Evolutionary conservation across 2,329 filamentous ascomycete species (phyloP), one percentile per base, ranked within the genome.

Genomic region (Talaromyces sp.): DNA sequence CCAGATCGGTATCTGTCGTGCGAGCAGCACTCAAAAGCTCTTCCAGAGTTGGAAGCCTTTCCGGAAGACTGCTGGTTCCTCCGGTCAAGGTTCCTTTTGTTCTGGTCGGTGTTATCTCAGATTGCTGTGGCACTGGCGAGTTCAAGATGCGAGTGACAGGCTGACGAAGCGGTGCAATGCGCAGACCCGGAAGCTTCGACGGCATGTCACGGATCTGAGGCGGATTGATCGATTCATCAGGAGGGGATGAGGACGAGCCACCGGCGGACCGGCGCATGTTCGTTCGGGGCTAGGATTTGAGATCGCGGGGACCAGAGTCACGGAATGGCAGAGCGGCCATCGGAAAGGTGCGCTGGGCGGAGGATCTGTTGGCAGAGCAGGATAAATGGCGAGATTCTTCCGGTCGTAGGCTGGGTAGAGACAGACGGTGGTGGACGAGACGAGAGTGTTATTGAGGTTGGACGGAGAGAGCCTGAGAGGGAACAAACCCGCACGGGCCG

Each of bases 131-230:
- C 27, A 71, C 74, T 74, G n/a, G 78, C 42, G 73, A 69, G 59
- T 74, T 77, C 63, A 77, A 70, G 42, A 71, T 72, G 14, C 76
- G 75, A 27, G 78, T 77, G 23, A 76, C 73, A 12, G 78, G 79
- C 65, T 80, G 76, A 34, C 79, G 79, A 27, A 82, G 72, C 58
- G 80, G 79, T 64, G 80, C 75, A 56, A 82, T 82, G 61, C 75
- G 77, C 57, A 81, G 70, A 63, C 75, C 70, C 36, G 72, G 75
- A 10, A 76, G 72, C 59, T 78, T 74, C 58, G 77, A 75, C 31
- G 78, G 70, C 14, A 60, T 50, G 65, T 79, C 78, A 54, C 75
- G 76, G 42, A 75, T 71, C 58, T 72, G 70, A 54, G 68, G 67
- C 57, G 74, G 65, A 53, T 30, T n/a, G 54, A 74, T 50, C 28